These are phyloP conservation scores for Helicostylum pulchrum DNA, from an alignment of 192 early-diverging fungal species.

Conservation along the genomic window DNA sequence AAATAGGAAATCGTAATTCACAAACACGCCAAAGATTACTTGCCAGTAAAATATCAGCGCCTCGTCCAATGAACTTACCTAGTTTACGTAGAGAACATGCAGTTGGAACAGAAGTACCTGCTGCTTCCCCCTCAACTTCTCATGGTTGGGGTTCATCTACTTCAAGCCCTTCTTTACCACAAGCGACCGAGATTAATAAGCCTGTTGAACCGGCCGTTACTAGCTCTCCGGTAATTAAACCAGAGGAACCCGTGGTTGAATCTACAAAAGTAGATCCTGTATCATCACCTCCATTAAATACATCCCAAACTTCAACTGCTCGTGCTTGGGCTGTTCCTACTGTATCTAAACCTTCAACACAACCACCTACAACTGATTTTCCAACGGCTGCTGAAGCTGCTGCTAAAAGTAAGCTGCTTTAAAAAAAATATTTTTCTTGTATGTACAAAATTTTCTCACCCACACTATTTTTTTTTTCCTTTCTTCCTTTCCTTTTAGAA, in stretches of 20 bases:
- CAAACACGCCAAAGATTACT: conserved; percentile 23
- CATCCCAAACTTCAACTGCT: background rate
- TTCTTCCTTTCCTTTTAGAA: background rate
- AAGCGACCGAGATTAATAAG: background rate
- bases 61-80: conserved; percentile 39
- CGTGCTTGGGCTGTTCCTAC: conserved; percentile 24
- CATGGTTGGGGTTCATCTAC: conserved; percentile 32
- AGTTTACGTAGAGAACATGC: conserved; percentile 37
- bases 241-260: background rate
- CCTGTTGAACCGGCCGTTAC: background rate
- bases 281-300: background rate
- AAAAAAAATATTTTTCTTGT: background rate
- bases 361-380: conserved; percentile 1
- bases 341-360: background rate
- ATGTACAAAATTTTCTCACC: background rate
- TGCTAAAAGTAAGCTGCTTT: conserved; percentile 9
- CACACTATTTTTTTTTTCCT: conserved; percentile 1
- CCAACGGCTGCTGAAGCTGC: conserved; percentile 10
- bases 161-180: conserved; percentile 8
- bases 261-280: background rate
- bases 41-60: conserved; percentile 35
- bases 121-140: conserved; percentile 15
- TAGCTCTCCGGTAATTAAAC: background rate
- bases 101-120: conserved; percentile 21
- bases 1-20: conserved; percentile 8